These are phyloP conservation scores for Xerocomus minutiporus DNA, from an alignment of 1,284 basidiomycete species.

Conservation along the genomic window DNA sequence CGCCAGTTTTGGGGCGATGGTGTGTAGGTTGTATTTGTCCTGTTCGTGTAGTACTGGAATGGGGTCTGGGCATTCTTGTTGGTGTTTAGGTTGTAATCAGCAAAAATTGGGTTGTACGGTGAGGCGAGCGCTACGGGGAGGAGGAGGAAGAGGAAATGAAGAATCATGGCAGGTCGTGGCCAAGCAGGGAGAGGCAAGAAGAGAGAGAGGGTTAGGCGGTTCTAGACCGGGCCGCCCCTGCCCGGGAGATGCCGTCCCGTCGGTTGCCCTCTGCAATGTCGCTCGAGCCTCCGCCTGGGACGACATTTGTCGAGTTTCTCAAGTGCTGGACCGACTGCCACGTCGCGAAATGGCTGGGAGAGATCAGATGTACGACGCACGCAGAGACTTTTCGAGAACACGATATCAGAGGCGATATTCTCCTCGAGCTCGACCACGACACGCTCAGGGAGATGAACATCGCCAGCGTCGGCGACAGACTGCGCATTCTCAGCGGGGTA, in stretches of 20 bases:
- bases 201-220: background rate
- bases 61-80: slow-evolving; percentile 72
- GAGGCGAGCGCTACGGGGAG: slow-evolving; percentile 40
- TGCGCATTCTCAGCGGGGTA: slow-evolving; percentile 81
- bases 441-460: slow-evolving; percentile 88
- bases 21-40: slow-evolving; percentile 65
- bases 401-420: slow-evolving; percentile 84
- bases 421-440: slow-evolving; percentile 84
- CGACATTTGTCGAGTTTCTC: slow-evolving; percentile 59
- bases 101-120: slow-evolving; percentile 73
- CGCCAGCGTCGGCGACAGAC: slow-evolving; percentile 81
- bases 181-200: background rate
- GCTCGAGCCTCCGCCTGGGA: slow-evolving; percentile 56
- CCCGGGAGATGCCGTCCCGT: background rate
- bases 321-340: slow-evolving; percentile 66
- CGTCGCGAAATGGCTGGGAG: slow-evolving; percentile 66
- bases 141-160: slow-evolving; percentile 17
- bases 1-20: slow-evolving; percentile 86
- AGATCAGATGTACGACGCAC: slow-evolving; percentile 70
- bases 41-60: slow-evolving; percentile 63
- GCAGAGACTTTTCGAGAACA: slow-evolving; percentile 70
- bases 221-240: slow-evolving; percentile 7
- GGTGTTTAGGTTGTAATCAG: slow-evolving; percentile 79
- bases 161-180: slow-evolving; percentile 12
- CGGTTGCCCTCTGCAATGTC: background rate